A percentile compares a stretch with the other conserved stretches of the same genome.
phyloP scores from a whole-genome alignment of 1,139 yeast genomes.

The Pichia sp. region DNA sequence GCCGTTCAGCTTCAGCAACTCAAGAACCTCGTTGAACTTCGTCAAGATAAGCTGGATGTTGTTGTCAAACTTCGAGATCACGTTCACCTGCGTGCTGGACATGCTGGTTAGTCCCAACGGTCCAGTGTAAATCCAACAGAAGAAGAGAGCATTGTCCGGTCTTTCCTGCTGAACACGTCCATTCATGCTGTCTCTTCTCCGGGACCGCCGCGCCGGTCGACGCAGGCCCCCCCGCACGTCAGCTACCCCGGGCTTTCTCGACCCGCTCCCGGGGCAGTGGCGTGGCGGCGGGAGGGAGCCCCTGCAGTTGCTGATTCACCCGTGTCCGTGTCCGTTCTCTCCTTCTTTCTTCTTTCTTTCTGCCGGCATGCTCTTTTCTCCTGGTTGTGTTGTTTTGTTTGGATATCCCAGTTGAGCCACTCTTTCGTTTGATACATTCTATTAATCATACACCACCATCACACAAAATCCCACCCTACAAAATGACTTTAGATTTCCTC shows the following conservation, averaged over 20 bases:
- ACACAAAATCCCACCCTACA: not conserved
- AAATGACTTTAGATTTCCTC: conserved; percentile 44
- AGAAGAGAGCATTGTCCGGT: not conserved
- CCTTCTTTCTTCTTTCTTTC: not conserved
- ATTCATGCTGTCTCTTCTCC: too few relatives aligned
- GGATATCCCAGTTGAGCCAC: too few relatives aligned
- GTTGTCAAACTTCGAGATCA: conserved; percentile 31
- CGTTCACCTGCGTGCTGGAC: conserved; percentile 4
- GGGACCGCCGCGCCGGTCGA: too few relatives aligned
- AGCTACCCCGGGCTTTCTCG: conserved; percentile 6
- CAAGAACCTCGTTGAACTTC: conserved; percentile 33
- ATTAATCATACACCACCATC: not conserved
- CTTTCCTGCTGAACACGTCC: not conserved
- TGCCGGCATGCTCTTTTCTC: not conserved
- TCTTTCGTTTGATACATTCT: not conserved
- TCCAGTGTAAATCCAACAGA: not conserved
- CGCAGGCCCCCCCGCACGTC: not conserved
- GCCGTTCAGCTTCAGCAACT: conserved; percentile 32
- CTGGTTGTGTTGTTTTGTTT: too few relatives aligned
- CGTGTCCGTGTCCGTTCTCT: not conserved
- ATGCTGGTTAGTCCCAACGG: too few relatives aligned
- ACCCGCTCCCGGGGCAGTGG: conserved; percentile 9
- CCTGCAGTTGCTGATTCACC: not conserved
- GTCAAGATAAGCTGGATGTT: conserved; percentile 34
- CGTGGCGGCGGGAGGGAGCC: not conserved